Conservation (phyloP, 805 yeast species). For the Wickerhamiella nectarea region DNA sequence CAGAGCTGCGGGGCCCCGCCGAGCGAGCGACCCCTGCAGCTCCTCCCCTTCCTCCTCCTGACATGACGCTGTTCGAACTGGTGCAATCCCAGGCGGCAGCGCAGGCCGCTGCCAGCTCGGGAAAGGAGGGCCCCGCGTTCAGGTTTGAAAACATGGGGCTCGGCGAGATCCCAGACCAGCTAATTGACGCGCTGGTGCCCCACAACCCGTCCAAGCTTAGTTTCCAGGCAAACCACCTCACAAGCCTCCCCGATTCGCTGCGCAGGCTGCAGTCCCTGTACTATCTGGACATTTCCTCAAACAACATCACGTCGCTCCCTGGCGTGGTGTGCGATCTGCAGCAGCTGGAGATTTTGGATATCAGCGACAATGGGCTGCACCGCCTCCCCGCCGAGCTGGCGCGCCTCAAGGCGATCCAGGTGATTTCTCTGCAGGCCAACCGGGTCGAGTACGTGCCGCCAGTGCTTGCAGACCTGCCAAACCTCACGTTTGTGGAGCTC, state of each 20-base stretch:
- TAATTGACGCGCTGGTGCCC: constrained; percentile 8
- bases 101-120: not conserved
- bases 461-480: constrained; percentile 36
- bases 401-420: constrained; percentile 31
- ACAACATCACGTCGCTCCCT: constrained; percentile 44
- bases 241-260: constrained; percentile 28
- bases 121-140: constrained; percentile 6
- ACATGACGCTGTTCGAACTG: constrained; percentile 6
- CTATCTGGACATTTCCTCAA: constrained; percentile 54
- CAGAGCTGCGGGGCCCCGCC: too few relatives aligned
- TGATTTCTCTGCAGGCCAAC: constrained; percentile 50
- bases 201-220: constrained; percentile 30
- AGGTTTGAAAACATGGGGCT: constrained; percentile 10
- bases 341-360: constrained; percentile 49
- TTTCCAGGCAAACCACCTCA: constrained; percentile 38
- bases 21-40: too few relatives aligned
- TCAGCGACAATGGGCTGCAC: constrained; percentile 43
- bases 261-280: constrained; percentile 31
- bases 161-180: constrained; percentile 6
- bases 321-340: constrained; percentile 25
- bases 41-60: too few relatives aligned
- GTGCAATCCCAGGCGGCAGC: constrained; percentile 7
- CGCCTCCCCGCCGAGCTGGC: constrained; percentile 34
- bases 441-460: constrained; percentile 42
- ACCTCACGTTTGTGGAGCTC: constrained; percentile 44